These are phyloP conservation scores for Skeletonema tropicum DNA, from an alignment of 108 stramenopile species.

Conservation along the genomic window DNA sequence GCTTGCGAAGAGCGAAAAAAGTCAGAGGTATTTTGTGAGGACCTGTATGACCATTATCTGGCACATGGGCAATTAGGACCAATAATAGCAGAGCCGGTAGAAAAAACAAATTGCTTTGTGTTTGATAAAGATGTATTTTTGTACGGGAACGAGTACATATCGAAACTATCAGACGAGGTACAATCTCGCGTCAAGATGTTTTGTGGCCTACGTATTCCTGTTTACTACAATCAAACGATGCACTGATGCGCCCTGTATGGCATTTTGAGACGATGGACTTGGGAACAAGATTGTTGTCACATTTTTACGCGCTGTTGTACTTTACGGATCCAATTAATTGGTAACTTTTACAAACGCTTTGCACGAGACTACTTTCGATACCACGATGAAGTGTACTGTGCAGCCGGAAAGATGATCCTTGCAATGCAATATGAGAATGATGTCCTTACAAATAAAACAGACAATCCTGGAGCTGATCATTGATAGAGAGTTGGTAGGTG, in stretches of 20 bases:
- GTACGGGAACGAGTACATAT: slow-evolving; percentile 19
- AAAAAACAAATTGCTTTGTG: slow-evolving; percentile 56
- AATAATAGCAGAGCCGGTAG: slow-evolving; percentile 11
- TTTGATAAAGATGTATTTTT: slow-evolving; percentile 62
- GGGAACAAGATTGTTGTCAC: slow-evolving; percentile 61
- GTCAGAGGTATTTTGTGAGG: slow-evolving; percentile 35
- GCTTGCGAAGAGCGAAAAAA: slow-evolving; percentile 34
- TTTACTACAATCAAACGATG: slow-evolving; percentile 55
- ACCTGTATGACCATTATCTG: slow-evolving; percentile 54
- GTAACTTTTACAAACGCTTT: slow-evolving; percentile 66
- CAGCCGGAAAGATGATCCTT: slow-evolving; percentile 87
- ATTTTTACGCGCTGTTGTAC: slow-evolving; percentile 66
- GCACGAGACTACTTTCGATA: slow-evolving; percentile 86
- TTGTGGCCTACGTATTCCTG: slow-evolving; percentile 49
- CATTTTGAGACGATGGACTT: slow-evolving; percentile 52
- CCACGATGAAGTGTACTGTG: slow-evolving; percentile 85
- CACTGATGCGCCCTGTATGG: slow-evolving; percentile 51
- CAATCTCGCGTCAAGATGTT: slow-evolving; percentile 50
- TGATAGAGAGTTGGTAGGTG: slow-evolving; percentile 44
- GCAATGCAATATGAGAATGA: slow-evolving; percentile 72
- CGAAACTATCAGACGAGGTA: slow-evolving; percentile 43
- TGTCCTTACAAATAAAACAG: slow-evolving; percentile 9
- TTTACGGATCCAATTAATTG: slow-evolving; percentile 50
- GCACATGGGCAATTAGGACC: slow-evolving; percentile 13
- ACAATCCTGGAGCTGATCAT: slow-evolving; percentile 28